Evolutionary conservation across 129 eudicot species (phyloP).

Genomic region (Centaurea solstitialis): DNA sequence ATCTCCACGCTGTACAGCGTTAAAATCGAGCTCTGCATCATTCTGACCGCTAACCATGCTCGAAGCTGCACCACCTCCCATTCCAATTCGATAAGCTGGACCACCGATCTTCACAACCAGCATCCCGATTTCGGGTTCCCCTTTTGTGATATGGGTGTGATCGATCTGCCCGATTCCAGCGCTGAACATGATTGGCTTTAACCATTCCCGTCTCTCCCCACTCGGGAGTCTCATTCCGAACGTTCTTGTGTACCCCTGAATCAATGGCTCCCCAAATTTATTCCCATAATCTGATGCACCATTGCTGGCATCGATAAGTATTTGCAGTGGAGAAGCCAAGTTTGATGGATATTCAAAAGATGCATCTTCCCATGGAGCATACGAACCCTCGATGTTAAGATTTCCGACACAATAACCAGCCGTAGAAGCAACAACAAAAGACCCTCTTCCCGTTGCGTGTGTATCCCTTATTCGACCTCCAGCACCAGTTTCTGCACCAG

Average conservation of each 20-base stretch:
- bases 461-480: conserved; percentile 93
- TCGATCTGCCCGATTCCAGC: conserved; percentile 95
- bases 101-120: conserved; percentile 94
- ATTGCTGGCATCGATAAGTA: conserved; percentile 83
- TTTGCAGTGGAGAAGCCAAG: conserved; percentile 72
- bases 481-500: conserved; percentile 98
- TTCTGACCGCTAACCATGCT: conserved; percentile 98
- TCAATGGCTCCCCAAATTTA: conserved; percentile 51
- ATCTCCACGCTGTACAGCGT: conserved; percentile 98
- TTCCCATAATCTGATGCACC: conserved; percentile 88
- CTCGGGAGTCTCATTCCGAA: conserved; percentile 89
- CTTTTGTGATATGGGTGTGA: conserved; percentile 78
- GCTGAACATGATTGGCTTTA: conserved; percentile 97
- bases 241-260: conserved; percentile 87
- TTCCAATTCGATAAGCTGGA: conserved; percentile 94
- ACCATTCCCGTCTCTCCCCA: conserved; percentile 92
- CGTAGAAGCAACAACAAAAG: conserved; percentile 76
- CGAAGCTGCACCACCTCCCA: conserved; percentile 99
- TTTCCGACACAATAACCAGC: conserved; percentile 47
- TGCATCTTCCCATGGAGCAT: conserved; percentile 43
- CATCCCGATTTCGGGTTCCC: conserved; percentile 94
- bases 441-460: conserved; percentile 93
- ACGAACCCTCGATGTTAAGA: conserved; percentile 37
- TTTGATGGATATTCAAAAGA: conserved; percentile 41
- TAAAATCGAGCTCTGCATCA: conserved; percentile 87